Conservation (phyloP, 345 rosid species). For the Pistacia atlantica region DNA sequence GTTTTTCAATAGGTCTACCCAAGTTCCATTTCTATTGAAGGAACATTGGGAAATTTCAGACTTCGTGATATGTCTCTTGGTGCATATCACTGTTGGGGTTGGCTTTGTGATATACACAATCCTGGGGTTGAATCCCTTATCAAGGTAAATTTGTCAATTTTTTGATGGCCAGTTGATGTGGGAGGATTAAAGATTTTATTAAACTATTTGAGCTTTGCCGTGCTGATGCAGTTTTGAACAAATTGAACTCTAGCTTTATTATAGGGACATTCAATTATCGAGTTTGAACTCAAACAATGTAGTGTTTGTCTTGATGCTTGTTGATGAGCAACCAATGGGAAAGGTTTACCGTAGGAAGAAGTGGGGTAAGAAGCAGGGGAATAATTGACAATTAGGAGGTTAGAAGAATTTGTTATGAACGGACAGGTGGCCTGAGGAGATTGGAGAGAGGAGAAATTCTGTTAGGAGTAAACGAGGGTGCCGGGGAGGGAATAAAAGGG, state of each 20-base stretch:
- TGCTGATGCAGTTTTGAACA: neutral
- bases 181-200: neutral
- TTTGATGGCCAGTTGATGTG: constrained; percentile 14
- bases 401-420: too few species aligned
- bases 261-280: neutral
- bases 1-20: constrained; percentile 73
- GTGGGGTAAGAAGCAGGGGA: too few species aligned
- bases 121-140: constrained; percentile 95
- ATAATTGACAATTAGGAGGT: too few species aligned
- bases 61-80: constrained; percentile 91
- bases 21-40: constrained; percentile 84
- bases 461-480: too few species aligned
- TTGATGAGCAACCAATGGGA: too few species aligned
- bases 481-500: too few species aligned
- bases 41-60: constrained; percentile 93
- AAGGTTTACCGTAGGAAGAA: too few species aligned
- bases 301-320: too few species aligned
- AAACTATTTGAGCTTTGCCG: neutral
- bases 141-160: constrained; percentile 48
- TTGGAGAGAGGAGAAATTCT: too few species aligned
- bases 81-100: constrained; percentile 72
- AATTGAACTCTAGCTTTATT: neutral
- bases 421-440: too few species aligned
- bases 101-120: constrained; percentile 98
- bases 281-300: neutral